Base-by-base conservation (phyloP, 1,139 yeast species). In the Pichia sp. region DNA sequence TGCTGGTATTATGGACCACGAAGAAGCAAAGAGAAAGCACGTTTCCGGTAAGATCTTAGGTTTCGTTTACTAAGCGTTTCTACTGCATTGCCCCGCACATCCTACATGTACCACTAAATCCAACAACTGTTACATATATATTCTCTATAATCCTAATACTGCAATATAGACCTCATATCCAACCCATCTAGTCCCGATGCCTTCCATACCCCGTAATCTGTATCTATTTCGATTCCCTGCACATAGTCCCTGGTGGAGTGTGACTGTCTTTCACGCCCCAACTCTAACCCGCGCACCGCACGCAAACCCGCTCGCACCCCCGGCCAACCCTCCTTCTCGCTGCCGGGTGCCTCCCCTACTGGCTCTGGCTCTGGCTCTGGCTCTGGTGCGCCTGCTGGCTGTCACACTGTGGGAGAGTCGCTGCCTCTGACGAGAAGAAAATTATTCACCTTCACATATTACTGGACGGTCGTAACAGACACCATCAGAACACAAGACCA, bases 21-120 rank as follows among this genome's bases (percentile, higher is more conserved):
- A 93, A 81, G 99, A 93, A 82, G 99, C 99, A 70, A 90, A 97
- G 85, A 88, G 98, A 86, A 93, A 93, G 88, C 98, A 93, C 78
- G 98, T 92, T 69, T 90, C 97, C 68, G 98, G 98, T 77, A 92
- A 92, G 81, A 86, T 92, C 73, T 84, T 92, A 72, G 98, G 98
- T 72, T 92, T 88, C 77, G 97, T 44, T 26, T 44, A 26, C 34
- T 44, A 44, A 23, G n/a, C 31, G 38, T 32, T 8, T 13, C 19
- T 8, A 1, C 32, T 44, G 13, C 26, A 30, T 15, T 5, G 7
- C n/a, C 26, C 19, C 32, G n/a, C 23, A 19, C 23, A 19, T 19
- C 23, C 8, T 19, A 26, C 43, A 32, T n/a, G 19, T 47, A 8
- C 41, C 47, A 16, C 6, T 34, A 19, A 19, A 19, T 19, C 23